phyloP scores from a whole-genome alignment of 495 filamentous ascomycete species.

The Acidomyces sp. region DNA sequence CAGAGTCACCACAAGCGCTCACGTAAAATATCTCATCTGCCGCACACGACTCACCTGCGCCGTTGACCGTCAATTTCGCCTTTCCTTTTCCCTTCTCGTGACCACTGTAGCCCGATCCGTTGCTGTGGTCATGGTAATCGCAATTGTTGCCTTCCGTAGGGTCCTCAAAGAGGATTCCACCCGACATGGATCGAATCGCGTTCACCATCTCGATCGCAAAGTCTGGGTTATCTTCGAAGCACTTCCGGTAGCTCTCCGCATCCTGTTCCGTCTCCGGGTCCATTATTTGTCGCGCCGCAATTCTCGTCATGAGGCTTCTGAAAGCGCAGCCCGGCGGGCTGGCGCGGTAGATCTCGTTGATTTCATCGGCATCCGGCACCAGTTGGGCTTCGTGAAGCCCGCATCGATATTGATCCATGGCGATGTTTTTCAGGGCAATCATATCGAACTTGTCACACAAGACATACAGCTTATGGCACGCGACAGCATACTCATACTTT shows the following conservation, averaged over 20 bases:
- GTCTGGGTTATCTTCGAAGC: conserved; percentile 34
- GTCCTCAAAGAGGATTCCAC: conserved; percentile 35
- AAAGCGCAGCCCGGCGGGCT: conserved; percentile 30
- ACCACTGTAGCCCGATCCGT: conserved; percentile 26
- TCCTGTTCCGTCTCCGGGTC: conserved; percentile 35
- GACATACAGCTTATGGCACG: conserved; percentile 37
- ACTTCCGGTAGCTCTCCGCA: conserved; percentile 31
- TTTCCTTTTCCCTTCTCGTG: conserved; percentile 22
- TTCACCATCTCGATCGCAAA: conserved; percentile 38
- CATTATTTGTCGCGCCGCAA: conserved; percentile 40
- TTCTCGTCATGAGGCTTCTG: conserved; percentile 34
- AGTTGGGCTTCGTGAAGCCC: conserved; percentile 31
- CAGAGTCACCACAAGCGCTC: conserved; percentile 1
- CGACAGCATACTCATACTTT: conserved; percentile 38
- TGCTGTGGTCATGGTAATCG: conserved; percentile 35
- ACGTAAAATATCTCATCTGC: neutral
- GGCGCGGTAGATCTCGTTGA: conserved; percentile 34
- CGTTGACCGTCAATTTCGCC: conserved; percentile 19
- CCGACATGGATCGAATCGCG: conserved; percentile 34
- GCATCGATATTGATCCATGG: conserved; percentile 38
- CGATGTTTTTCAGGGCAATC: conserved; percentile 34
- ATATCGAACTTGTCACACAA: conserved; percentile 37
- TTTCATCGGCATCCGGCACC: conserved; percentile 38
- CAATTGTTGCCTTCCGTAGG: conserved; percentile 34
- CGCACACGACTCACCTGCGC: neutral